A percentile compares a stretch with the other conserved stretches of the same genome.
Evolutionary conservation across 2,329 filamentous ascomycete genomes (phyloP).

Genomic region (Apiospora pterosperma): DNA sequence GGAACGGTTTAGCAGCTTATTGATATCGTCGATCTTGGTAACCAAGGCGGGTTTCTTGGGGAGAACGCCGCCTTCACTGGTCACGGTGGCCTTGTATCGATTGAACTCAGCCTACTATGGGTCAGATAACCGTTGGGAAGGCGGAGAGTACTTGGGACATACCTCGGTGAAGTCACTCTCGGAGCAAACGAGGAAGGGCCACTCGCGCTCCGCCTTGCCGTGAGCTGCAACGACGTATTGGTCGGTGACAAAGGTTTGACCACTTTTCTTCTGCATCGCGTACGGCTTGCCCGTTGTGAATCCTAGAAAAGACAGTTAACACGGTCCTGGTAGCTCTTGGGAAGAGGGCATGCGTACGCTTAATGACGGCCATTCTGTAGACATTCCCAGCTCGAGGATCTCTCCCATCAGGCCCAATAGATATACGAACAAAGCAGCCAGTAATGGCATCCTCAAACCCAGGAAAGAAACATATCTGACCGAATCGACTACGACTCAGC

Average conservation of each 20-base stretch:
- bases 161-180: constrained; percentile 83
- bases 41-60: constrained; percentile 69
- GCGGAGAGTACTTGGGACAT: constrained; percentile 20
- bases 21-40: constrained; percentile 77
- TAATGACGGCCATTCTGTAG: constrained; percentile 87
- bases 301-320: constrained; percentile 40
- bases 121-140: not conserved
- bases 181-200: constrained; percentile 88
- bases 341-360: constrained; percentile 51
- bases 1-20: constrained; percentile 69
- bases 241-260: constrained; percentile 77
- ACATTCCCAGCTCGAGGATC: constrained; percentile 61
- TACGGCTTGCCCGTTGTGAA: constrained; percentile 81
- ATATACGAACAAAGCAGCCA: constrained; percentile 83
- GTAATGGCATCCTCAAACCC: constrained; percentile 78
- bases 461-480: constrained; percentile 89
- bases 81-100: constrained; percentile 73
- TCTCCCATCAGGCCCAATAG: constrained; percentile 67
- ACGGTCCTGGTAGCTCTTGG: not conserved
- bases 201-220: constrained; percentile 79
- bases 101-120: constrained; percentile 66
- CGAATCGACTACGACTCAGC: constrained; percentile 81
- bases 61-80: constrained; percentile 67
- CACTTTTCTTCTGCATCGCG: constrained; percentile 70
- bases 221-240: constrained; percentile 80